These are phyloP conservation scores for Pythium coloratum DNA, from an alignment of 352 stramenopile genomes.

Conservation along the genomic window DNA sequence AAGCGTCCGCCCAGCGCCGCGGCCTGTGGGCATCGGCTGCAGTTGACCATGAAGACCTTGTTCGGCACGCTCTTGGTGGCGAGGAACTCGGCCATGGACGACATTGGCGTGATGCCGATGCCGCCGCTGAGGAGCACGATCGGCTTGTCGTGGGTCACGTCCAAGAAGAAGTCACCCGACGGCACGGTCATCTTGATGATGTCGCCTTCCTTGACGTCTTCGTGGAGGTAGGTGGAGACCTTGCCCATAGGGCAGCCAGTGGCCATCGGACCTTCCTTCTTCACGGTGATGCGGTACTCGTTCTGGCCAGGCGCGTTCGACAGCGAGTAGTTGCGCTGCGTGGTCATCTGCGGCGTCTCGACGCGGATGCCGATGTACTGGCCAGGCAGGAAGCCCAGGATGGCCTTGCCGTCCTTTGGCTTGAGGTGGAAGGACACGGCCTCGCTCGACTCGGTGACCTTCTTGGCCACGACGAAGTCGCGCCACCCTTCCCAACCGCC, in stretches of 20 bases:
- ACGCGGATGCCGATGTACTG: slow-evolving; percentile 64
- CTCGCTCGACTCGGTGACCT: slow-evolving; percentile 49
- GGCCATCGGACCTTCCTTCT: slow-evolving; percentile 41
- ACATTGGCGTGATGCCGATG: slow-evolving; percentile 59
- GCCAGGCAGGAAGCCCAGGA: slow-evolving; percentile 50
- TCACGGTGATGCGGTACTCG: slow-evolving; percentile 64
- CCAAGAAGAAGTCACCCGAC: slow-evolving; percentile 54
- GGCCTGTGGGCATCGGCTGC: slow-evolving; percentile 36
- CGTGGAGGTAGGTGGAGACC: slow-evolving; percentile 60
- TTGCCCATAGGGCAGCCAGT: slow-evolving; percentile 37
- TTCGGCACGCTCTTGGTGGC: slow-evolving; percentile 31
- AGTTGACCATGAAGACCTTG: slow-evolving; percentile 47
- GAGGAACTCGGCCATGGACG: slow-evolving; percentile 48
- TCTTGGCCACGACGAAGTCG: slow-evolving; percentile 53
- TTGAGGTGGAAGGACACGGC: slow-evolving; percentile 61
- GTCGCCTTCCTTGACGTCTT: slow-evolving; percentile 48
- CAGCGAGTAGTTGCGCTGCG: slow-evolving; percentile 61
- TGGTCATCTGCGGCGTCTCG: slow-evolving; percentile 39
- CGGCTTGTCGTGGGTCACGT: slow-evolving; percentile 40
- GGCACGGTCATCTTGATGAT: slow-evolving; percentile 50
- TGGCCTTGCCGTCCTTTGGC: slow-evolving; percentile 34
- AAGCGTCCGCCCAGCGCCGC: slow-evolving; percentile 36
- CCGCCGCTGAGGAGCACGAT: slow-evolving; percentile 61
- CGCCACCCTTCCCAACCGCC: slow-evolving; percentile 62
- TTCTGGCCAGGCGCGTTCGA: slow-evolving; percentile 37